Percentiles rank a stretch among this genome's conserved stretches.
phyloP scores from a whole-genome alignment of 1,139 yeast species.

The Debaryomycetaceae sp. region DNA sequence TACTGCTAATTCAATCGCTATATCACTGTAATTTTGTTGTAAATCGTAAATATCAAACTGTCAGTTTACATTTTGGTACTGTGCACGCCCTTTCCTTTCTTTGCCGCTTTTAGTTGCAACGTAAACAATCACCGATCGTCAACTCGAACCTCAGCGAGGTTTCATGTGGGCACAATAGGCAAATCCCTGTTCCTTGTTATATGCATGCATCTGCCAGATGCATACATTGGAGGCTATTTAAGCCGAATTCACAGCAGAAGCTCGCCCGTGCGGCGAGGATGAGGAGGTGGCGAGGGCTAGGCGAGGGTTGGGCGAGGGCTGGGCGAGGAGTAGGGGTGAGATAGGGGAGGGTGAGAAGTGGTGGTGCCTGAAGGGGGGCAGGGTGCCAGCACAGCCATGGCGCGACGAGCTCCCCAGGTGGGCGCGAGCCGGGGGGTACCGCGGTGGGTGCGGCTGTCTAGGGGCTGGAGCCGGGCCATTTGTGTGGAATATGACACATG shows the following conservation, averaged over 20 bases:
- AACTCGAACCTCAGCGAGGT: neutral
- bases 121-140: neutral
- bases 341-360: too few species aligned
- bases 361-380: too few species aligned
- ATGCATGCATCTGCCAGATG: neutral
- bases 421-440: too few species aligned
- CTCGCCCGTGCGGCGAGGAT: too few species aligned
- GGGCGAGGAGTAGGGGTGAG: too few species aligned
- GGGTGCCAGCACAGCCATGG: too few species aligned
- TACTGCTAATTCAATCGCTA: neutral
- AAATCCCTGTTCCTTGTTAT: neutral
- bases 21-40: neutral
- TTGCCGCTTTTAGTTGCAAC: neutral
- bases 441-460: too few species aligned
- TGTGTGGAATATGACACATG: too few species aligned
- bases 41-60: neutral
- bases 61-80: neutral
- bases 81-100: neutral
- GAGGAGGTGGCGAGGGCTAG: too few species aligned
- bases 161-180: neutral
- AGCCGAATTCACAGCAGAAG: neutral
- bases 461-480: too few species aligned
- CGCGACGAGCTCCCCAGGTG: too few species aligned
- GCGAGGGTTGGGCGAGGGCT: too few species aligned
- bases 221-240: neutral